These are phyloP conservation scores for Ogataea ramenticola DNA, from an alignment of 805 yeast species.

Conservation along the genomic window DNA sequence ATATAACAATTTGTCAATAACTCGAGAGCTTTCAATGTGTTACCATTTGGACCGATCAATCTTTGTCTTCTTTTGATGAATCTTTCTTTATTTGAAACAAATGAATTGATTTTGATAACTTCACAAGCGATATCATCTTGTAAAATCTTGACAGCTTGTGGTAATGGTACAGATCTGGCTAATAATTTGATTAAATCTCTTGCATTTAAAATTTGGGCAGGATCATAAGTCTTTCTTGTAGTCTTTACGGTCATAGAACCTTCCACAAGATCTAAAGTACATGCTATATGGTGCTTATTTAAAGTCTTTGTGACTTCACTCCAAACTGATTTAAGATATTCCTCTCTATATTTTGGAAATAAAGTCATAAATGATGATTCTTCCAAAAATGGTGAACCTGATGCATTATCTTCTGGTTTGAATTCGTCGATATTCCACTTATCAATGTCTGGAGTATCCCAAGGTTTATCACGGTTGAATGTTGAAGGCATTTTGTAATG, in stretches of 20 bases:
- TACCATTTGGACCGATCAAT: constrained; percentile 94
- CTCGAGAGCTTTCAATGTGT: constrained; percentile 92
- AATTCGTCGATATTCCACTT: constrained; percentile 90
- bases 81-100: constrained; percentile 85
- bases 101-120: constrained; percentile 87
- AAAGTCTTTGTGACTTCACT: constrained; percentile 82
- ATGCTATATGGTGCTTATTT: constrained; percentile 67
- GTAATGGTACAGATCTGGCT: constrained; percentile 95
- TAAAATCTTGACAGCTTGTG: constrained; percentile 87
- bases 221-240: constrained; percentile 92
- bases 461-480: constrained; percentile 91
- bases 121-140: constrained; percentile 95
- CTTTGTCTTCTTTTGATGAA: constrained; percentile 95
- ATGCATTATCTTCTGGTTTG: constrained; percentile 78
- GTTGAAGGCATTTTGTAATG: constrained; percentile 68
- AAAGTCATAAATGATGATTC: constrained; percentile 92
- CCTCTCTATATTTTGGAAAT: constrained; percentile 95
- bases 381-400: constrained; percentile 88
- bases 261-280: constrained; percentile 84
- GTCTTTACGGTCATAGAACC: constrained; percentile 97
- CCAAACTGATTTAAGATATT: constrained; percentile 84
- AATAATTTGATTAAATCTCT: constrained; percentile 88
- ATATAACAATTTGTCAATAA: constrained; percentile 92
- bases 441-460: constrained; percentile 94
- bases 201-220: constrained; percentile 88